Conservation (phyloP, 345 rosid species). For the Passiflora organensis region DNA sequence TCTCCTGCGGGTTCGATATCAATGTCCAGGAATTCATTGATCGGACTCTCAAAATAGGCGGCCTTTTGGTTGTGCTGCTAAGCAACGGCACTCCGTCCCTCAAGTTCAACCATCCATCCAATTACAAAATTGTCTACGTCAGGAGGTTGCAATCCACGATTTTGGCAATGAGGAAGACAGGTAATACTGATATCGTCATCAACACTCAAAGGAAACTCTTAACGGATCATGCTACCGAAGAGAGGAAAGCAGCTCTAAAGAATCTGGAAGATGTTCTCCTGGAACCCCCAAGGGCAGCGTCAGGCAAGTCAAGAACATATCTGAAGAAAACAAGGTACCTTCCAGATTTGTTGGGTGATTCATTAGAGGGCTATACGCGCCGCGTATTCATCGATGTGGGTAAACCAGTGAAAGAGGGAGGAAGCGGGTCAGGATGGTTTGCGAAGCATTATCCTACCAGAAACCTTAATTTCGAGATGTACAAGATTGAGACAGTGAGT, state of each 20-base stretch:
- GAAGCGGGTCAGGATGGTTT: constrained; percentile 59
- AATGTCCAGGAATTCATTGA: constrained; percentile 45
- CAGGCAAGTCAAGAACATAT: constrained; percentile 50
- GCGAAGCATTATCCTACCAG: constrained; percentile 56
- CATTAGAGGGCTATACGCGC: constrained; percentile 50
- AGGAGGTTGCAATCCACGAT: constrained; percentile 34
- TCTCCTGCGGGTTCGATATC: constrained; percentile 36
- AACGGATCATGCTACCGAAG: constrained; percentile 24
- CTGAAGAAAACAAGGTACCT: constrained; percentile 51
- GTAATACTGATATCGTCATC: constrained; percentile 1
- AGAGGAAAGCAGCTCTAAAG: constrained; percentile 45
- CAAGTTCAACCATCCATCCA: constrained; percentile 31
- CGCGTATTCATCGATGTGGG: constrained; percentile 65
- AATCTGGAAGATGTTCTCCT: constrained; percentile 72
- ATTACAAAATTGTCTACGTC: constrained; percentile 49
- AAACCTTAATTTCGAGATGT: constrained; percentile 60
- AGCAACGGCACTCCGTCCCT: constrained; percentile 20
- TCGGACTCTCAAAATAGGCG: constrained; percentile 54
- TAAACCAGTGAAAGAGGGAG: constrained; percentile 32
- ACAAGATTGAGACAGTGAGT: constrained; percentile 51
- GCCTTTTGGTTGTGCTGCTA: constrained; percentile 39
- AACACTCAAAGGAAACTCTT: constrained; percentile 30
- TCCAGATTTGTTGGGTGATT: constrained; percentile 58
- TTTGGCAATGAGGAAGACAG: constrained; percentile 51
- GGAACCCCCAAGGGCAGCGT: constrained; percentile 72